Evolutionary conservation across 108 stramenopile genomes (phyloP), one percentile per base, ranked within the genome.

Genomic region (Skeletonema tropicum): DNA sequence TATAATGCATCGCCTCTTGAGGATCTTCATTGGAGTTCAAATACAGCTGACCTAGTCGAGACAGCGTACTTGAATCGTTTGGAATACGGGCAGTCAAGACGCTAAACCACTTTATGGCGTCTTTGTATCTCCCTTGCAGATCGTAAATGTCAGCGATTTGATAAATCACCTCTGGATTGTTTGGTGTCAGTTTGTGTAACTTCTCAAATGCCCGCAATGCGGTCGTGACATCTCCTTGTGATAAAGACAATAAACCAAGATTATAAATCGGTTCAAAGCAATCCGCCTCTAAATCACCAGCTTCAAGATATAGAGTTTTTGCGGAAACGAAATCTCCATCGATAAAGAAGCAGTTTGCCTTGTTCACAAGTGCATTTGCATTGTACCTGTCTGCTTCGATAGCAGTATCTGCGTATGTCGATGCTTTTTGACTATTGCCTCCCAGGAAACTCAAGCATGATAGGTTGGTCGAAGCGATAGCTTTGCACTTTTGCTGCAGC

Each of bases 311-410:
- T 21, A 93, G 57, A 59, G 94, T 87, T 61, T 91, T 93, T 11
- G 96, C 95, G 14, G 86, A 68, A 25, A 52, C 73, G 45, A 79
- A 86, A 48, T 97, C 91, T 29, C 80, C 80, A 19, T 71, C 58
- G 46, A 88, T 66, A 70, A 92, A 94, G 41, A 90, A 72, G 78
- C 95, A 94, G 76, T 96, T 96, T 14, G 89, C 96, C 68, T 92
- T 96, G 87, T 96, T 97, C 15, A 97, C 96, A 38, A 97, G 87
- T 8, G 96, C 96, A 19, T 89, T 90, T 23, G 94, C 89, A 71
- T 95, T 96, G 80, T 94, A 97, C 41, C 94, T 75, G 57, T 93
- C 82, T 23, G 77, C 79, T 19, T 76, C 57, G 31, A 96, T 88
- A n/a, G 95, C 94, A 46, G 85, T 55, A 48, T 94, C 89, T 23